Conservation (phyloP, 495 filamentous ascomycete species). For the Podospora fimiseda region DNA sequence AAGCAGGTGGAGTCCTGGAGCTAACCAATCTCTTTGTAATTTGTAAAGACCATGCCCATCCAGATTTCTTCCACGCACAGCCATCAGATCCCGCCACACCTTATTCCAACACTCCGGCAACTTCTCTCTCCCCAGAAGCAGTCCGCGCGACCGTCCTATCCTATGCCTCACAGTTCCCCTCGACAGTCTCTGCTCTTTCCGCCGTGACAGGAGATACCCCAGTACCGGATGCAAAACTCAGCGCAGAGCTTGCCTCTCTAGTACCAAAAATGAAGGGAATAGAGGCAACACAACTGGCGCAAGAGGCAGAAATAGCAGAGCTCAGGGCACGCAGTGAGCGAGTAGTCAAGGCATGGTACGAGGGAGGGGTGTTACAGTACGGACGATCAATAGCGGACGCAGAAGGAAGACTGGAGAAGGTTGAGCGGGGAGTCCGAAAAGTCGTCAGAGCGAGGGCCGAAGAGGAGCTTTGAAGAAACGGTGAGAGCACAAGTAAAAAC, state of each 20-base stretch:
- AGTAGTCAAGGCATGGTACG: conserved; percentile 75
- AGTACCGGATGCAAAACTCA: conserved; percentile 61
- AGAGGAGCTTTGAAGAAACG: conserved; percentile 5
- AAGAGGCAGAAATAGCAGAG: conserved; percentile 64
- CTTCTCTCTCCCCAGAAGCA: conserved; percentile 35
- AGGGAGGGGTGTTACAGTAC: conserved; percentile 59
- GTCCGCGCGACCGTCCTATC: conserved; percentile 66
- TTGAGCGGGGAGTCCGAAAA: conserved; percentile 60
- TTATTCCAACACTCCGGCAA: conserved; percentile 29
- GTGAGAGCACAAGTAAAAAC: neutral
- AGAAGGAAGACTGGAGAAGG: conserved; percentile 59
- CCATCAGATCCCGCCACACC: conserved; percentile 18
- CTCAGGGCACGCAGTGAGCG: conserved; percentile 66
- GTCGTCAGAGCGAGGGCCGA: conserved; percentile 39
- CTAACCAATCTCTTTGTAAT: conserved; percentile 7
- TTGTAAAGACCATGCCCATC: conserved; percentile 37
- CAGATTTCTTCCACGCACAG: conserved; percentile 41
- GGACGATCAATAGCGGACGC: conserved; percentile 69
- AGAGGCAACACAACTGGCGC: conserved; percentile 58
- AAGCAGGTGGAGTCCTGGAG: too few relatives aligned
- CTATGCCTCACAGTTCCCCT: conserved; percentile 65
- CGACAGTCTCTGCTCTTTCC: conserved; percentile 72
- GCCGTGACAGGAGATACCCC: conserved; percentile 66
- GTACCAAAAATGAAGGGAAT: conserved; percentile 65
- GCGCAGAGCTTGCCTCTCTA: conserved; percentile 61